These are phyloP conservation scores for Salix viminalis DNA, from an alignment of 345 rosid species.

Conservation along the genomic window DNA sequence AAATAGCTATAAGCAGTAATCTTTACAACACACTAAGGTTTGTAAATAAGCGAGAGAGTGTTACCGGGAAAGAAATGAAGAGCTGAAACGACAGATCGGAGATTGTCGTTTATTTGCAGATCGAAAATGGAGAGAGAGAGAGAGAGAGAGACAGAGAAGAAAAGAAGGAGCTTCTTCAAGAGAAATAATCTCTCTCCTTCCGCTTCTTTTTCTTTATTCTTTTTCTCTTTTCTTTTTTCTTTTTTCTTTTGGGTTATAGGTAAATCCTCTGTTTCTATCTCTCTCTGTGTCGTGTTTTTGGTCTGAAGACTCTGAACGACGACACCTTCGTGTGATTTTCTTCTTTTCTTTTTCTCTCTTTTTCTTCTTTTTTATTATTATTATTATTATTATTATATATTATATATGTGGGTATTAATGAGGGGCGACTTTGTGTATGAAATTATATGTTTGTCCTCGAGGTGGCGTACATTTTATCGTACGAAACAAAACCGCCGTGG, in stretches of 20 bases:
- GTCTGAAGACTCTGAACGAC: conserved; percentile 35
- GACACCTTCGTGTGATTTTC: conserved; percentile 41
- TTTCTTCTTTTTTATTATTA: not conserved
- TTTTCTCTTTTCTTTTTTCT: not conserved
- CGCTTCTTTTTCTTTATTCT: conserved; percentile 11
- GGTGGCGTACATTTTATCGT: no score
- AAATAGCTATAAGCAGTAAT: not conserved
- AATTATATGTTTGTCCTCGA: no score
- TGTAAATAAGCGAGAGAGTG: conserved; percentile 10
- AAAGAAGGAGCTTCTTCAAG: conserved; percentile 22
- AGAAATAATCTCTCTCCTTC: conserved; percentile 25
- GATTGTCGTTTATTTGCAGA: conserved; percentile 9
- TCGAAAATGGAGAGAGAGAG: not conserved
- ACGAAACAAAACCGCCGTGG: no score
- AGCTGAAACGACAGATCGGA: conserved; percentile 39
- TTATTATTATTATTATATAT: no score
- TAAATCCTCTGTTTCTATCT: conserved; percentile 27
- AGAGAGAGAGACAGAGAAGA: not conserved
- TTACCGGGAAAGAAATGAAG: conserved; percentile 23
- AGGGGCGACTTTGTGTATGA: no score
- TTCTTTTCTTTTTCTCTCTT: not conserved
- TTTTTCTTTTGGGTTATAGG: conserved; percentile 5
- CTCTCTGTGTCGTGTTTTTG: conserved; percentile 32
- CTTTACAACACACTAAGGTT: conserved; percentile 32
- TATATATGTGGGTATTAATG: no score